These are phyloP conservation scores for Thozetella sp. DNA, from an alignment of 495 filamentous ascomycete genomes.

Conservation along the genomic window DNA sequence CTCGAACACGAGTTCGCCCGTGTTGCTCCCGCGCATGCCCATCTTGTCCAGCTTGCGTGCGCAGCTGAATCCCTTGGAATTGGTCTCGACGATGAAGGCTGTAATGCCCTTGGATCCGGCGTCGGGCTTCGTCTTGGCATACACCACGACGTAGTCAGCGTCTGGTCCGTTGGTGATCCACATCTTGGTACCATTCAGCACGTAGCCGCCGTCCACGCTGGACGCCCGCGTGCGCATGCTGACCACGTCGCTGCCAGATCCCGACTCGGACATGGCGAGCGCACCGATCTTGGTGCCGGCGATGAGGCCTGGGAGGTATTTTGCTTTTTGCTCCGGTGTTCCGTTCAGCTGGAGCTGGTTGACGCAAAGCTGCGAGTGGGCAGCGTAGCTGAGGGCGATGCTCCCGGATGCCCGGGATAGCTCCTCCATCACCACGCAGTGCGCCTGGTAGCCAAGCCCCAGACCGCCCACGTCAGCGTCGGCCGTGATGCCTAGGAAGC, in stretches of 20 bases:
- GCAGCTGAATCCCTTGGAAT: conserved; percentile 76
- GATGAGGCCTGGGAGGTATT: conserved; percentile 80
- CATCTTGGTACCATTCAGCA: conserved; percentile 95
- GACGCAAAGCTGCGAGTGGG: conserved; percentile 94
- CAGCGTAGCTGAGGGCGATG: conserved; percentile 89
- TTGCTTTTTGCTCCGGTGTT: conserved; percentile 72
- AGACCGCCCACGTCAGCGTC: conserved; percentile 93
- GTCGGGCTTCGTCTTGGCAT: conserved; percentile 89
- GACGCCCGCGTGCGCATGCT: conserved; percentile 89
- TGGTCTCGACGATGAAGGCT: conserved; percentile 84
- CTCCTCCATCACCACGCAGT: conserved; percentile 97
- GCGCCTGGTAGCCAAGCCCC: conserved; percentile 94
- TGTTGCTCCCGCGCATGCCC: conserved; percentile 96
- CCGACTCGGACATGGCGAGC: conserved; percentile 93
- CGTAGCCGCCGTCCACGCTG: conserved; percentile 79
- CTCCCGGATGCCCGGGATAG: conserved; percentile 67
- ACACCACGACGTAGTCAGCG: conserved; percentile 85
- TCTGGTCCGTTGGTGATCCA: conserved; percentile 99
- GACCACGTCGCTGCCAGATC: conserved; percentile 90
- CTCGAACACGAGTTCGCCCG: conserved; percentile 92
- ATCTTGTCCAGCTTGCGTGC: conserved; percentile 96
- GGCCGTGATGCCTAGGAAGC: conserved; percentile 90
- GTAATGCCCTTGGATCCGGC: conserved; percentile 90
- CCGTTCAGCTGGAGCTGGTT: conserved; percentile 96
- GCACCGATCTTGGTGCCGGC: conserved; percentile 84